Evolutionary conservation across 257 asterid species (phyloP).

Genomic region (Phtheirospermum japonicum): DNA sequence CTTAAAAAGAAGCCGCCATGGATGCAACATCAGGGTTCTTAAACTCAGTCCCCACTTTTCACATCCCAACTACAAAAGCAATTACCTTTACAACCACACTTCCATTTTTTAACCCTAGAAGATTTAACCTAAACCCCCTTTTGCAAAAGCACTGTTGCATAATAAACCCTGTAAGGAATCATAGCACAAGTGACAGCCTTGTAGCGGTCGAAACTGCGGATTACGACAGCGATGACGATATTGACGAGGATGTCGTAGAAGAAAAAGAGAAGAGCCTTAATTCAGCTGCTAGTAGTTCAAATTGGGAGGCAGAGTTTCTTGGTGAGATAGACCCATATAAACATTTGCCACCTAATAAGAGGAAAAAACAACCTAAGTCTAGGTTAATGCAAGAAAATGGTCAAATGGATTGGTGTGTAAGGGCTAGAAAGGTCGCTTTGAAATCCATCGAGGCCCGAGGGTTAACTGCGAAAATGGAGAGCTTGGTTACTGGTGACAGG

Average conservation of each 20-base stretch:
- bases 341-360: slow-evolving; percentile 27
- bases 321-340: slow-evolving; percentile 44
- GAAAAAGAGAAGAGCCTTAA: slow-evolving; percentile 23
- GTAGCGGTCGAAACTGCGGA: slow-evolving; percentile 30
- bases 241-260: slow-evolving; percentile 21
- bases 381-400: slow-evolving; percentile 50
- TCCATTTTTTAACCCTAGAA: slow-evolving; percentile 32
- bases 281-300: slow-evolving; percentile 22
- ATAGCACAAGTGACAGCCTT: slow-evolving; percentile 19
- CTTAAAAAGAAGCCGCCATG: slow-evolving; percentile 32
- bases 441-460: slow-evolving; percentile 89
- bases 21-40: slow-evolving; percentile 47
- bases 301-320: slow-evolving; percentile 83
- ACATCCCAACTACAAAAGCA: slow-evolving; percentile 33
- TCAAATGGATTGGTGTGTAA: slow-evolving; percentile 87
- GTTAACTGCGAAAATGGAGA: slow-evolving; percentile 54
- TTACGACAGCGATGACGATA: slow-evolving; percentile 22
- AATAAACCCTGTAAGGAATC: slow-evolving; percentile 21
- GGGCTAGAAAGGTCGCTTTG: slow-evolving; percentile 88
- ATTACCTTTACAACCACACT: slow-evolving; percentile 27
- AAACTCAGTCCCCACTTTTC: slow-evolving; percentile 38
- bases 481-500: slow-evolving; percentile 42
- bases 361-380: slow-evolving; percentile 43
- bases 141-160: slow-evolving; percentile 40
- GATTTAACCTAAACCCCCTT: slow-evolving; percentile 30